These are phyloP conservation scores for Dictyostelium capitatum DNA, from an alignment of 78 protist species.

Conservation along the genomic window DNA sequence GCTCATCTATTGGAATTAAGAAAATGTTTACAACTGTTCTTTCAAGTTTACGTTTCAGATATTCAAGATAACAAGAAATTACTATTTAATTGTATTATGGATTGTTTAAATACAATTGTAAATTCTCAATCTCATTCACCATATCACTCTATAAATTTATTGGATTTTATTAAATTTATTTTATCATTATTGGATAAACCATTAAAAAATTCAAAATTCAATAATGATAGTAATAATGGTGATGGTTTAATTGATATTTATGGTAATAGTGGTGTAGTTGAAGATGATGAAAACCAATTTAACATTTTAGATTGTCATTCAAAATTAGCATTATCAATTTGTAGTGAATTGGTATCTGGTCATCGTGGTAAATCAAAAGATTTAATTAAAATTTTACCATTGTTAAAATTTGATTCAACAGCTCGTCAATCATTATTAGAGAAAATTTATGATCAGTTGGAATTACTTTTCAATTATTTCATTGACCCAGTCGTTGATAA, in stretches of 20 bases:
- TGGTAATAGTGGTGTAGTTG: not conserved
- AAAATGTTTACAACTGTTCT: conserved; percentile 39
- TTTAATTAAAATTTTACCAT: conserved; percentile 19
- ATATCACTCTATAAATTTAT: not conserved
- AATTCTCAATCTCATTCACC: not conserved
- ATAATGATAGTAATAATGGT: not conserved
- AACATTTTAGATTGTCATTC: conserved; percentile 23
- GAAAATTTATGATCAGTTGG: conserved; percentile 18
- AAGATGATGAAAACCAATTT: not conserved
- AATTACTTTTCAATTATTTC: not conserved
- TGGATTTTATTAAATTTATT: conserved; percentile 30
- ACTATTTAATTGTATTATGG: conserved; percentile 5
- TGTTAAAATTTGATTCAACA: not conserved
- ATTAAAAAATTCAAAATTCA: not conserved
- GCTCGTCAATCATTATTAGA: not conserved
- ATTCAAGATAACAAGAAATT: conserved; percentile 19
- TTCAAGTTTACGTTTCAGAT: conserved; percentile 26
- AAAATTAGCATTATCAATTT: conserved; percentile 20
- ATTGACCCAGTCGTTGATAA: conserved; percentile 9
- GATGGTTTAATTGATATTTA: not conserved
- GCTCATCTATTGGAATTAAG: not conserved
- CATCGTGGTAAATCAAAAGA: conserved; percentile 45
- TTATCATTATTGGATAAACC: conserved; percentile 41
- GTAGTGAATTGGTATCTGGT: conserved; percentile 11
- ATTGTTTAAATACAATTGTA: not conserved